These are phyloP conservation scores for Noccaea caerulescens DNA, from an alignment of 345 rosid genomes.

Conservation along the genomic window DNA sequence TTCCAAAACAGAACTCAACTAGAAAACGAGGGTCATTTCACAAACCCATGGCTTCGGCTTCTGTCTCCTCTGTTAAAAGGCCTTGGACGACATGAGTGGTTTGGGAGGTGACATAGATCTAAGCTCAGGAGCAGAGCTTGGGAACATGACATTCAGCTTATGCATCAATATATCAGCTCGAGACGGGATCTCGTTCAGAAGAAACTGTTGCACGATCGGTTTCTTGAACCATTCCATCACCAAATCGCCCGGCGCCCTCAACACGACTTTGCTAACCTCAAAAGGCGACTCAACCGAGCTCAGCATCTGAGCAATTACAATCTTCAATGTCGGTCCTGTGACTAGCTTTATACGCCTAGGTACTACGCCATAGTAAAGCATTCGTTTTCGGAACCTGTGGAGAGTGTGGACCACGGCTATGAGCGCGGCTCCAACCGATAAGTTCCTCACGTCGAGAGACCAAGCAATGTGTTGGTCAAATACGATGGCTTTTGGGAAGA, in stretches of 20 bases:
- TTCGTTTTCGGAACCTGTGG: slow-evolving; percentile 92
- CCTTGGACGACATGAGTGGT: slow-evolving; percentile 50
- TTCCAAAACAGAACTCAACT: neutral
- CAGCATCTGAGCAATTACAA: slow-evolving; percentile 88
- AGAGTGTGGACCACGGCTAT: slow-evolving; percentile 95
- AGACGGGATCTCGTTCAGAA: slow-evolving; percentile 87
- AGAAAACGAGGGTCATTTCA: slow-evolving; percentile 15
- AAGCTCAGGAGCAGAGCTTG: slow-evolving; percentile 93
- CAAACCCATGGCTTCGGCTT: slow-evolving; percentile 14
- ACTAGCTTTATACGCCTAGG: slow-evolving; percentile 96
- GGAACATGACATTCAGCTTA: slow-evolving; percentile 82
- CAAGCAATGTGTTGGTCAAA: slow-evolving; percentile 97
- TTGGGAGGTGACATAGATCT: slow-evolving; percentile 79
- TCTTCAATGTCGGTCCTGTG: slow-evolving; percentile 92
- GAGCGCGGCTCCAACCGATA: slow-evolving; percentile 96
- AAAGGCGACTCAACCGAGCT: slow-evolving; percentile 94
- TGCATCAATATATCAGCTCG: slow-evolving; percentile 93
- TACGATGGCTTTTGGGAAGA: slow-evolving; percentile 95
- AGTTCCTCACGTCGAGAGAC: slow-evolving; percentile 94
- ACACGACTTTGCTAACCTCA: slow-evolving; percentile 92
- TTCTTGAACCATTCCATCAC: slow-evolving; percentile 99
- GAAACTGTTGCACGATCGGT: slow-evolving; percentile 96
- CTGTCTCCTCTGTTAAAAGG: slow-evolving; percentile 29
- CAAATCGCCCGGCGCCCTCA: slow-evolving; percentile 87
- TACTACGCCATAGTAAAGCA: slow-evolving; percentile 90